A percentile compares a stretch with the other conserved stretches of the same genome.
Conservation (phyloP, 805 yeast species). For the Candida odintsovae region DNA sequence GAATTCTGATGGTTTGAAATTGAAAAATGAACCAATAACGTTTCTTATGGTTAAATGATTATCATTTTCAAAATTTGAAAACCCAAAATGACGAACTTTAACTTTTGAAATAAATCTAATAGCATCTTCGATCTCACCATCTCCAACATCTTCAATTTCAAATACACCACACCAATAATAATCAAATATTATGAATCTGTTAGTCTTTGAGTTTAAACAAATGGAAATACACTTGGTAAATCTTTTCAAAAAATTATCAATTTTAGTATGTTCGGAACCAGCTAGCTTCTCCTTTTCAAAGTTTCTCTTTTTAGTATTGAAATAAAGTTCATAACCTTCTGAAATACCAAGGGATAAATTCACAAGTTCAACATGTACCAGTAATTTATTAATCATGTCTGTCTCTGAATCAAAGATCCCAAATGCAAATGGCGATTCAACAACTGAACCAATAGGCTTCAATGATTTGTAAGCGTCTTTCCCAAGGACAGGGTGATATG, state of each 20-base stretch:
- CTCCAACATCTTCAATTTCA: constrained; percentile 20
- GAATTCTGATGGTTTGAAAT: constrained; percentile 8
- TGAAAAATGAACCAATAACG: constrained; percentile 19
- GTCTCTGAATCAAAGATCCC: constrained; percentile 19
- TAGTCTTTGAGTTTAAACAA: constrained; percentile 22
- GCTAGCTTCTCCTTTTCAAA: constrained; percentile 6
- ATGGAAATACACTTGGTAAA: constrained; percentile 24
- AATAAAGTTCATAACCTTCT: constrained; percentile 24
- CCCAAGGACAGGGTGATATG: constrained; percentile 9
- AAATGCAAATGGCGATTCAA: constrained; percentile 17
- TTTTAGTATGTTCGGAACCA: constrained; percentile 20
- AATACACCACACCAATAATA: constrained; percentile 24
- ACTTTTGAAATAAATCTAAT: constrained; percentile 19
- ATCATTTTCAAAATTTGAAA: constrained; percentile 18
- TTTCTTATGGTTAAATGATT: constrained; percentile 18
- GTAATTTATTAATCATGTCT: constrained; percentile 12
- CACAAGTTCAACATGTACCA: constrained; percentile 22
- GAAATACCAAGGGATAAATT: constrained; percentile 17
- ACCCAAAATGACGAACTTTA: constrained; percentile 20
- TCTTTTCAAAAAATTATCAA: constrained; percentile 20
- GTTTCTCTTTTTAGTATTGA: constrained; percentile 13
- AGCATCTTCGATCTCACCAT: constrained; percentile 22
- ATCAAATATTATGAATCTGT: constrained; percentile 21
- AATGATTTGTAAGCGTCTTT: constrained; percentile 10
- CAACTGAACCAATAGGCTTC: constrained; percentile 22